Evolutionary conservation across 2,329 filamentous ascomycete genomes (phyloP).

Genomic region (Talaromyces islandicus): DNA sequence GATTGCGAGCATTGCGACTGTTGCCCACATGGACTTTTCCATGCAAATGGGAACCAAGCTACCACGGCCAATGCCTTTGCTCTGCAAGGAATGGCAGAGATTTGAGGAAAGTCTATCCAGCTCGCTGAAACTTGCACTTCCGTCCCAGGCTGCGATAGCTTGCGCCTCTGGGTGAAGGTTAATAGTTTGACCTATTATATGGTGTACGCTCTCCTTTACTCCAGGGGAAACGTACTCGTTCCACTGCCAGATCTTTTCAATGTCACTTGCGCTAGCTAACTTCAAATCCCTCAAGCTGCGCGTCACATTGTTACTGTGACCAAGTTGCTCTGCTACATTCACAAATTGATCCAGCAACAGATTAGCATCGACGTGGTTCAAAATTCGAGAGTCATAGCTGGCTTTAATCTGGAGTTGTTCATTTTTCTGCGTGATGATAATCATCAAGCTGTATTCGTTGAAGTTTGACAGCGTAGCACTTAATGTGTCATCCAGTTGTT

Average conservation of each 20-base stretch:
- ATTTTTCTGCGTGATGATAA: background rate
- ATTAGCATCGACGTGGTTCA: background rate
- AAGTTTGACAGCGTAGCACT: background rate
- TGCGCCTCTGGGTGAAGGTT: background rate
- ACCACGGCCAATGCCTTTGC: background rate
- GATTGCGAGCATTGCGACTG: conserved; percentile 20
- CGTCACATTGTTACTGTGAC: background rate
- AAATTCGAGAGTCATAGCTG: background rate
- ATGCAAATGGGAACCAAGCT: background rate
- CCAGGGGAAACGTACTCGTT: background rate
- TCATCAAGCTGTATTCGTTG: background rate
- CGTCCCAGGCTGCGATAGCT: background rate
- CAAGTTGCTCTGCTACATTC: background rate
- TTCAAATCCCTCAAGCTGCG: background rate
- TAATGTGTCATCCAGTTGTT: background rate
- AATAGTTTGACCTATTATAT: too few species aligned
- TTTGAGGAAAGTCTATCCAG: background rate
- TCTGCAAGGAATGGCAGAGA: background rate
- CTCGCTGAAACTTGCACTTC: background rate
- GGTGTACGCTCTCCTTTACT: too few species aligned
- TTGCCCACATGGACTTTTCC: conserved; percentile 3
- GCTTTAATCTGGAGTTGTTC: background rate
- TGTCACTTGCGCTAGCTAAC: background rate
- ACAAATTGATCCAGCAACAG: background rate
- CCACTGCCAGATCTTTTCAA: conserved; percentile 4